Conservation (phyloP, 2,329 filamentous ascomycete species). For the Trichoderma sp. region DNA sequence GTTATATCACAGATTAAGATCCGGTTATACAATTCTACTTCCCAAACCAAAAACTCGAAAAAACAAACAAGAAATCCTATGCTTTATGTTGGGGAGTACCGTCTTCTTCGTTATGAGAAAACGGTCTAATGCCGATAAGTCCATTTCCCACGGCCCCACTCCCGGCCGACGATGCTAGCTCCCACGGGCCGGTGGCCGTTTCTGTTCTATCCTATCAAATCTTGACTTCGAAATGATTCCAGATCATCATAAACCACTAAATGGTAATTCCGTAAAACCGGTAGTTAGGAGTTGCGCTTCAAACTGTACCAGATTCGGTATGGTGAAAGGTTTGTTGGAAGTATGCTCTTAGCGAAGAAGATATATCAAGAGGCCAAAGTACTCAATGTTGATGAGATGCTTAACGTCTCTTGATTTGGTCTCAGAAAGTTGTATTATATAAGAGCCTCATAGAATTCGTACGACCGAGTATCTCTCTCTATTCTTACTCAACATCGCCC, state of each 20-base stretch:
- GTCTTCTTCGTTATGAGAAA: neutral
- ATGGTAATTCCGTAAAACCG: neutral
- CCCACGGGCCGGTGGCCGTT: neutral
- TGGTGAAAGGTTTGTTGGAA: neutral
- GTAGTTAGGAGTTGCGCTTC: neutral
- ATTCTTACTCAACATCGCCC: neutral
- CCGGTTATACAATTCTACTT: neutral
- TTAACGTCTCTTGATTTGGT: too few species aligned
- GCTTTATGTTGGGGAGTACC: neutral
- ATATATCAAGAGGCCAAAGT: neutral
- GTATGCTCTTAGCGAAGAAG: neutral
- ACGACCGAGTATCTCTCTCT: neutral
- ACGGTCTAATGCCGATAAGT: constrained; percentile 9
- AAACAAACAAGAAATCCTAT: too few species aligned
- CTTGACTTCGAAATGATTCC: neutral
- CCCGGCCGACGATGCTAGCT: neutral
- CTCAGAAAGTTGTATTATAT: too few species aligned
- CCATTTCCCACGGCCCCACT: constrained; percentile 15
- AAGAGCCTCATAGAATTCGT: neutral
- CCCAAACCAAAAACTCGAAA: too few species aligned
- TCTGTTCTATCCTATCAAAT: neutral
- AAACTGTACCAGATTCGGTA: neutral
- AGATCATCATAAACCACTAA: neutral
- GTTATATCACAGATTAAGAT: neutral
- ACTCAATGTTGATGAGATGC: neutral